Conservation (phyloP, 1,284 basidiomycete species). For the Quambalaria eucalypti region DNA sequence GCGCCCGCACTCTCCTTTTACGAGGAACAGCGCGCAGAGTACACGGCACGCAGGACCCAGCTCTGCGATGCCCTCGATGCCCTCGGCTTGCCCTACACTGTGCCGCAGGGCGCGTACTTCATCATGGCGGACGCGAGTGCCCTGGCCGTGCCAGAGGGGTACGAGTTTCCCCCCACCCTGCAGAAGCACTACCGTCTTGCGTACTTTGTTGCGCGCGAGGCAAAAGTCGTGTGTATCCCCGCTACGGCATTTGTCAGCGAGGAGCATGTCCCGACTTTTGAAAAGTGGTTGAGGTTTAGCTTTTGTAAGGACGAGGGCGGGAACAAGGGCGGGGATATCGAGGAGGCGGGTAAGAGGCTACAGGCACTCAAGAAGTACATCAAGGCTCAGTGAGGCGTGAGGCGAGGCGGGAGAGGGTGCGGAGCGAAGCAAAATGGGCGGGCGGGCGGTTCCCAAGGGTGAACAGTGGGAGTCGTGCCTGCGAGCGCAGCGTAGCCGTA, state of each 20-base stretch:
- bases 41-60: slow-evolving; percentile 67
- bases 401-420: too few species aligned
- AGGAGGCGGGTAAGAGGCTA: slow-evolving; percentile 26
- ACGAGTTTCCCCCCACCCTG: slow-evolving; percentile 67
- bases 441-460: too few species aligned
- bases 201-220: slow-evolving; percentile 43
- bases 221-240: slow-evolving; percentile 41
- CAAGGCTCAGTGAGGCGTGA: neutral
- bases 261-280: slow-evolving; percentile 19
- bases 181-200: slow-evolving; percentile 70
- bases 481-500: too few species aligned
- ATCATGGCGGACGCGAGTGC: slow-evolving; percentile 64
- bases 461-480: too few species aligned
- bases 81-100: slow-evolving; percentile 67
- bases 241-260: slow-evolving; percentile 41
- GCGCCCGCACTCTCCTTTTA: slow-evolving; percentile 69
- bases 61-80: slow-evolving; percentile 70
- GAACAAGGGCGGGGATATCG: slow-evolving; percentile 18
- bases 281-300: slow-evolving; percentile 35
- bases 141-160: slow-evolving; percentile 72
- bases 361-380: slow-evolving; percentile 3
- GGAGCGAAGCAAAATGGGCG: too few species aligned
- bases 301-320: slow-evolving; percentile 37
- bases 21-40: slow-evolving; percentile 66
- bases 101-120: slow-evolving; percentile 39